Base-by-base conservation (phyloP, 345 rosid genomes). In the Eucalyptus polyanthemos region DNA sequence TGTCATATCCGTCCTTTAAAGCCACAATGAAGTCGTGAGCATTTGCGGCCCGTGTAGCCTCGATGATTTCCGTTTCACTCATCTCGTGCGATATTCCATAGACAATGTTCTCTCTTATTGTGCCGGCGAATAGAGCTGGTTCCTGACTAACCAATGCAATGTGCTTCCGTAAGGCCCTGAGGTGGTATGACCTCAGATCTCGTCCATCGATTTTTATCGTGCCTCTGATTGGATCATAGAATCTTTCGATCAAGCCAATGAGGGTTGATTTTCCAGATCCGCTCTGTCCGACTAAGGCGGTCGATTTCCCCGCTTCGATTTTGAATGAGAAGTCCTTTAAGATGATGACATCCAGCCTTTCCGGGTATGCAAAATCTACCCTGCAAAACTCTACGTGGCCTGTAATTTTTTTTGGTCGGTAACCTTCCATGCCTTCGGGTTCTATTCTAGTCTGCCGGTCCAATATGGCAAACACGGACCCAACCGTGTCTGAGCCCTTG, bases 141-240 rank as follows among this genome's bases (percentile, higher is more conserved):
- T 96, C 96, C 90, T 96, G 98, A 90, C 96, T 95, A 4, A 96
- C 98, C 58, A 96, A 90, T n/a, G 97, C 96, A 45, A 95, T 92
- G 89, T 94, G 95, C 87, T 87, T 93, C 88, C 98, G 94, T 34
- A 95, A 65, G 6, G 95, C 92, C 88, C 95, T 90, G 1, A 96
- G 91, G 62, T 94, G 92, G 50, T 95, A 96, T 1, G 95, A 88
- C 51, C 86, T 90, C 50, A 95, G 87, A 81, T 96, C 96, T 2
- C 92, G 92, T 16, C 94, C 93, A 69, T 95, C 97, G 16, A 96
- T 91, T 87, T 90, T 92, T 22, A 96, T 93, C 2, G 24, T 34
- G 4, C 97, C 97, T 13, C 89, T 93, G 3, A 92, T 86, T 2
- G 97, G 96, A 44, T 96, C 97, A 24, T 96, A 95, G 45, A 94